phyloP scores from a whole-genome alignment of 2,329 filamentous ascomycete genomes.

The Colletotrichum cordylinicola region DNA sequence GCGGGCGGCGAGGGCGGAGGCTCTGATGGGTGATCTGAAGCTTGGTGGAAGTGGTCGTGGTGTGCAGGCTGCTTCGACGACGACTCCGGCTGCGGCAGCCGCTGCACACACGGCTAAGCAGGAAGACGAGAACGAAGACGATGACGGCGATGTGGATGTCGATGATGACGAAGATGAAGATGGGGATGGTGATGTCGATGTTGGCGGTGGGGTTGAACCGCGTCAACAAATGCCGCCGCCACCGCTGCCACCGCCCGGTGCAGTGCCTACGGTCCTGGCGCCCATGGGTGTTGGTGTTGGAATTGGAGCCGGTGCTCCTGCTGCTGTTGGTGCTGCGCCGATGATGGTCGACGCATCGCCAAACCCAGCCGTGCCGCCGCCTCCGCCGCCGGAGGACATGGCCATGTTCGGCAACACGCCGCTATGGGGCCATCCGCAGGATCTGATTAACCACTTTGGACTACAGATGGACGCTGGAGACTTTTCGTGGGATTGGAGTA shows the following conservation, averaged over 20 bases:
- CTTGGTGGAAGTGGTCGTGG: conserved; percentile 7
- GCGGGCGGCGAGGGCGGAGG: conserved; percentile 40
- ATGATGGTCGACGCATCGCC: background rate
- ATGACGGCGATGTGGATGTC: background rate
- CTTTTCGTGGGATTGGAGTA: conserved; percentile 37
- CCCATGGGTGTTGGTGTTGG: background rate
- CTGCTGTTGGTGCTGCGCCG: background rate
- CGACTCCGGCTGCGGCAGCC: background rate
- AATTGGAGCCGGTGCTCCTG: background rate
- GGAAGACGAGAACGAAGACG: background rate
- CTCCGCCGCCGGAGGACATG: background rate
- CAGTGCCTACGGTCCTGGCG: background rate
- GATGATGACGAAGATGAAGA: background rate
- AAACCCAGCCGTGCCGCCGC: background rate
- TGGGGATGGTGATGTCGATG: background rate
- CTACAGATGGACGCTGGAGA: conserved; percentile 22
- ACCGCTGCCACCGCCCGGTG: too few relatives aligned
- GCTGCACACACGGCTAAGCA: background rate
- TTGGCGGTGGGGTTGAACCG: background rate
- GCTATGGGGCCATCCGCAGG: conserved; percentile 26
- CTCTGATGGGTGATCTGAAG: conserved; percentile 30
- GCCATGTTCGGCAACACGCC: conserved; percentile 1
- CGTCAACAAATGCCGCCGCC: background rate
- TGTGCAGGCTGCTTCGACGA: background rate
- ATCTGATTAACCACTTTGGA: conserved; percentile 27